These are phyloP conservation scores for Hanseniaspora uvarum DNA, from an alignment of 1,139 yeast species.

Conservation along the genomic window DNA sequence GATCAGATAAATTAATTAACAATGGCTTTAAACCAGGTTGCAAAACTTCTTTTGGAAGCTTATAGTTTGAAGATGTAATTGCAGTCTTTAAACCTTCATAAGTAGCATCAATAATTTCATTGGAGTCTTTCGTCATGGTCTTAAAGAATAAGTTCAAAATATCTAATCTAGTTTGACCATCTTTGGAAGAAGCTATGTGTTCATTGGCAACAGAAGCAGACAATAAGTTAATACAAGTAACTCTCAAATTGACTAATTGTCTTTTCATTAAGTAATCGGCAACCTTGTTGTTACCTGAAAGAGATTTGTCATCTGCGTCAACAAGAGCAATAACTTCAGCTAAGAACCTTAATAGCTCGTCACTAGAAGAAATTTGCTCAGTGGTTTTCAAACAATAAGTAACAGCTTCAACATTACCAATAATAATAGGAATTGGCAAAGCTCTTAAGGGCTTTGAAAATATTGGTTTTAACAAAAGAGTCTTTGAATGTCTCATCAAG, in stretches of 20 bases:
- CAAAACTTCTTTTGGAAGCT: conserved; percentile 80
- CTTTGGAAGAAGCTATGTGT: conserved; percentile 63
- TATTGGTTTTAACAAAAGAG: conserved; percentile 75
- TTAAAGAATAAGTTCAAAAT: conserved; percentile 91
- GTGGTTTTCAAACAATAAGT: conserved; percentile 60
- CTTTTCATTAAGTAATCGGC: conserved; percentile 81
- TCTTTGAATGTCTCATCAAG: conserved; percentile 73
- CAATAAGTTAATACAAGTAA: conserved; percentile 75
- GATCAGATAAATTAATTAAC: conserved; percentile 89
- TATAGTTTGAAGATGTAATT: conserved; percentile 64
- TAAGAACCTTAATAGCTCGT: conserved; percentile 71
- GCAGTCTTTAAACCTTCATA: conserved; percentile 78
- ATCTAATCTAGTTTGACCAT: conserved; percentile 72
- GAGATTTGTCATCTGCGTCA: conserved; percentile 94
- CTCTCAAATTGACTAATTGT: conserved; percentile 74
- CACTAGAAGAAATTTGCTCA: conserved; percentile 74
- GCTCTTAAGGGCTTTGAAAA: conserved; percentile 96
- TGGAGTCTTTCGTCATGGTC: conserved; percentile 75
- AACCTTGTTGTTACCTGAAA: conserved; percentile 76
- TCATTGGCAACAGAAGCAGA: conserved; percentile 77
- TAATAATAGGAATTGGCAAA: conserved; percentile 95
- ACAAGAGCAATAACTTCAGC: conserved; percentile 88
- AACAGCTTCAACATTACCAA: conserved; percentile 94
- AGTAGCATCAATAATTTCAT: conserved; percentile 86
- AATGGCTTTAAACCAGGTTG: conserved; percentile 93